Base-by-base conservation (phyloP, 257 asterid species). In the Scutellaria barbata region DNA sequence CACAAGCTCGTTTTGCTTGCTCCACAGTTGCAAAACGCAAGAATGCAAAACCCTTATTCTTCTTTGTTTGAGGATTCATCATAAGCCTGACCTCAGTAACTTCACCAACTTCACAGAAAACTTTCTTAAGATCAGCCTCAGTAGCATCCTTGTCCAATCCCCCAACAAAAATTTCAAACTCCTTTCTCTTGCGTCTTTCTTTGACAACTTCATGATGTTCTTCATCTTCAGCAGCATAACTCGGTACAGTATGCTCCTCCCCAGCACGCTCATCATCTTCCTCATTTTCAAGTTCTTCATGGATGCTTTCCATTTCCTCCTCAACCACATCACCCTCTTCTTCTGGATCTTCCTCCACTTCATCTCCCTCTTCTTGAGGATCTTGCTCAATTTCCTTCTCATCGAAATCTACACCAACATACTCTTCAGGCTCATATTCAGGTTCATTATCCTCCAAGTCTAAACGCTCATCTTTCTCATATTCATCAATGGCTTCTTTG, bases 71-170 rank as follows among this genome's bases (percentile, higher is more conserved):
- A 64, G 97, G 85, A 76, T 95, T 95, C 99, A 92, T 95, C 95
- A 92, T 83, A 60, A 95, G 98, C 78, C 98, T 90, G 75, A 90
- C 94, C 77, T 95, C 99, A 54, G 92, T 85, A 76, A 95, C 86
- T 41, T 88, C 99, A 73, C 98, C 99, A 82, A 92, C 92, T 70
- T 83, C 88, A 78, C 91, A 63, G 79, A 95, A 95, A 68, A 95
- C 94, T 75, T 95, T 82, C 83, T 83, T 85, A 61, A 95, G 95
- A 76, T 95, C 99, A 71, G 82, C 87, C 85, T 95, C 99, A 8
- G 92, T 83, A 51, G 99, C 96, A 82, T 92, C 99, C 91, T 95
- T 95, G 87, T 92, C 98, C 82, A 95, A 81, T 50, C 99, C 99
- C 57, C 99, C 98, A 42, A 95, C 94, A 82, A 92, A 95, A 62